These are phyloP conservation scores for Sporothrix pallida DNA, from an alignment of 2,329 filamentous ascomycete species.

Conservation along the genomic window DNA sequence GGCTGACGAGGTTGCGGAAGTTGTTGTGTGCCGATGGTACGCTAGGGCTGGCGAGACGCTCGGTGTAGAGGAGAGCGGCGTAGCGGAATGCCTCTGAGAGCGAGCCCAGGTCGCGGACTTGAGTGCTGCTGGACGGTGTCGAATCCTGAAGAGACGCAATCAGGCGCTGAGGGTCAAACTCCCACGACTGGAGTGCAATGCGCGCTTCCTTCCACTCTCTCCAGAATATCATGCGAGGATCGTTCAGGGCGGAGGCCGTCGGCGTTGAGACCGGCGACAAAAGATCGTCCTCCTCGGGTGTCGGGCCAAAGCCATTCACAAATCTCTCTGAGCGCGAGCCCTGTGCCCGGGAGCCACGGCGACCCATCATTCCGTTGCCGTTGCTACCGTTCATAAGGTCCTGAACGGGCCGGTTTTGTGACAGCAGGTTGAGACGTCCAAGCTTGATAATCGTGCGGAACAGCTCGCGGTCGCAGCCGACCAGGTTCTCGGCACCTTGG, in stretches of 20 bases:
- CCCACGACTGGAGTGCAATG: conserved; percentile 77
- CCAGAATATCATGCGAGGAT: conserved; percentile 75
- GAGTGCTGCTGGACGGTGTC: conserved; percentile 58
- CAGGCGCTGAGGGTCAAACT: conserved; percentile 66
- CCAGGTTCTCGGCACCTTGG: conserved; percentile 77
- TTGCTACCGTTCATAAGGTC: conserved; percentile 40
- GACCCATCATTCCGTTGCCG: conserved; percentile 39
- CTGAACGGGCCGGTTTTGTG: conserved; percentile 67
- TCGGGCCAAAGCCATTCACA: conserved; percentile 59
- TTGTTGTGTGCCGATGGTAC: conserved; percentile 74
- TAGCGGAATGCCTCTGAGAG: conserved; percentile 92
- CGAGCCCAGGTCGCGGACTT: conserved; percentile 76
- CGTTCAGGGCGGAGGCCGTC: conserved; percentile 58
- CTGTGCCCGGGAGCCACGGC: conserved; percentile 38
- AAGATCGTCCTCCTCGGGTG: conserved; percentile 62
- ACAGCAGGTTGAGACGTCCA: conserved; percentile 82
- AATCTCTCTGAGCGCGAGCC: conserved; percentile 54
- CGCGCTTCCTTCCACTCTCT: conserved; percentile 83
- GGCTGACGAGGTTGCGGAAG: conserved; percentile 82
- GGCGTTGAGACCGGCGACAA: conserved; percentile 48
- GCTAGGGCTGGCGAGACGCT: conserved; percentile 79
- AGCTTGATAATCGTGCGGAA: conserved; percentile 87
- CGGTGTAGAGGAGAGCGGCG: conserved; percentile 85
- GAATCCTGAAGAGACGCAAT: conserved; percentile 47
- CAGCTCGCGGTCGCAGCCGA: conserved; percentile 83